Conservation (phyloP, 106 monocot genomes). For the Alisma plantagoaquatica region DNA sequence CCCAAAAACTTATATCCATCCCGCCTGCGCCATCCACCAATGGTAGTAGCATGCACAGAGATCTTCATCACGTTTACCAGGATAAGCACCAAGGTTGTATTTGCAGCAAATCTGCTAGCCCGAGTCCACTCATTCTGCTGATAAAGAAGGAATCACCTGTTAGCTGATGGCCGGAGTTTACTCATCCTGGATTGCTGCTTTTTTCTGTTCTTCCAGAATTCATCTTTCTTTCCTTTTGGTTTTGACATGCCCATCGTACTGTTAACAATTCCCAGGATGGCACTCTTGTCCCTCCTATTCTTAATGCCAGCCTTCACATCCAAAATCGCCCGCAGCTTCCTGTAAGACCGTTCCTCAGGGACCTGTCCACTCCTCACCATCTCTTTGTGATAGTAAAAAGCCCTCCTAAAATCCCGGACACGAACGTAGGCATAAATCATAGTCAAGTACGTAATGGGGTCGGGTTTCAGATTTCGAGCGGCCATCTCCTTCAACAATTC, state of each 20-base stretch:
- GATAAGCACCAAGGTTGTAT: too few relatives aligned
- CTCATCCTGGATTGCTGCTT: too few relatives aligned
- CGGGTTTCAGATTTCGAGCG: conserved; percentile 56
- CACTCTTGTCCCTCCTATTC: conserved; percentile 77
- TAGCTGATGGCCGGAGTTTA: too few relatives aligned
- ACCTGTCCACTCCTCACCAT: conserved; percentile 78
- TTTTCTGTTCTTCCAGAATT: conserved; percentile 83
- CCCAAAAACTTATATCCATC: too few relatives aligned
- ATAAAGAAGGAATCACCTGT: too few relatives aligned
- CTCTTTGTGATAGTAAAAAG: conserved; percentile 82
- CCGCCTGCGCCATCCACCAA: too few relatives aligned
- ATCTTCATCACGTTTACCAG: too few relatives aligned
- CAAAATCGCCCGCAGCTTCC: conserved; percentile 62
- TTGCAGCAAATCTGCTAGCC: too few relatives aligned
- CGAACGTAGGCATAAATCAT: conserved; percentile 93
- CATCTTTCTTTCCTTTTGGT: conserved; percentile 83
- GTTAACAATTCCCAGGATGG: conserved; percentile 71
- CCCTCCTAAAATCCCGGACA: conserved; percentile 76
- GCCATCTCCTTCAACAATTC: conserved; percentile 85
- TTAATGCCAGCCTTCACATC: conserved; percentile 59
- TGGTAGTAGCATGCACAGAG: too few relatives aligned
- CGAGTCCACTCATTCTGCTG: too few relatives aligned
- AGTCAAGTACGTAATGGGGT: conserved; percentile 76
- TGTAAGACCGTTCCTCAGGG: conserved; percentile 63
- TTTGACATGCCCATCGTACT: conserved; percentile 56